Percentiles rank a stretch among this genome's conserved stretches.
phyloP scores from a whole-genome alignment of 345 rosid genomes.

The Populus pruinosa region DNA sequence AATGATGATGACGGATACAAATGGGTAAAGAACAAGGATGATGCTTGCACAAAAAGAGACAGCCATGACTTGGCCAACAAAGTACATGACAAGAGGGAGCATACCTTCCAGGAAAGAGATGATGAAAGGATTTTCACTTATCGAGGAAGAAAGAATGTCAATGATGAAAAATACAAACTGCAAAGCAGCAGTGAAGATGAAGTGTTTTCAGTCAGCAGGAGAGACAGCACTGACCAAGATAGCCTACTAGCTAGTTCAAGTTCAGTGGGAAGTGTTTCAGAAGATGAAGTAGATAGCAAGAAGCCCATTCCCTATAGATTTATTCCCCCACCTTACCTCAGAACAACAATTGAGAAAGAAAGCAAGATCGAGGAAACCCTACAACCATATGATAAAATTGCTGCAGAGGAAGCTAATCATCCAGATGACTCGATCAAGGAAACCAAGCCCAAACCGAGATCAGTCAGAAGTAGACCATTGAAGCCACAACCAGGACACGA shows the following conservation, averaged over 20 bases:
- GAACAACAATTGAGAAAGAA: conserved; percentile 23
- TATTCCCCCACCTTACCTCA: conserved; percentile 54
- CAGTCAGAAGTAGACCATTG: conserved; percentile 49
- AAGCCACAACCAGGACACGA: conserved; percentile 33
- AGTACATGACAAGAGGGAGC: not conserved
- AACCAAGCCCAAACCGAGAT: conserved; percentile 56
- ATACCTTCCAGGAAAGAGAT: conserved; percentile 16
- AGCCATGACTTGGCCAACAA: conserved; percentile 5
- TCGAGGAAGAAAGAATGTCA: conserved; percentile 15
- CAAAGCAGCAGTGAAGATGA: conserved; percentile 51
- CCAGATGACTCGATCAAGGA: conserved; percentile 21
- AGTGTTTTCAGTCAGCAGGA: conserved; percentile 11
- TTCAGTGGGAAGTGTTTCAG: conserved; percentile 42
- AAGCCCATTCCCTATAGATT: conserved; percentile 37
- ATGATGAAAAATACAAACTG: conserved; percentile 15
- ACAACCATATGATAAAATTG: conserved; percentile 10
- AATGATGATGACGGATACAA: conserved; percentile 16
- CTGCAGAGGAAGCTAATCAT: conserved; percentile 14
- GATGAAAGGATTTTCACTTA: conserved; percentile 19
- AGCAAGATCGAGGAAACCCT: conserved; percentile 24
- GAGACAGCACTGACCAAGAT: conserved; percentile 24
- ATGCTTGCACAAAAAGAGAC: conserved; percentile 12
- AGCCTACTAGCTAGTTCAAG: conserved; percentile 36
- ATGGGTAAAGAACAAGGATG: conserved; percentile 16
- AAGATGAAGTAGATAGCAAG: conserved; percentile 36